These are phyloP conservation scores for Sutorius australiensis DNA, from an alignment of 768 basidiomycete genomes.

Conservation along the genomic window DNA sequence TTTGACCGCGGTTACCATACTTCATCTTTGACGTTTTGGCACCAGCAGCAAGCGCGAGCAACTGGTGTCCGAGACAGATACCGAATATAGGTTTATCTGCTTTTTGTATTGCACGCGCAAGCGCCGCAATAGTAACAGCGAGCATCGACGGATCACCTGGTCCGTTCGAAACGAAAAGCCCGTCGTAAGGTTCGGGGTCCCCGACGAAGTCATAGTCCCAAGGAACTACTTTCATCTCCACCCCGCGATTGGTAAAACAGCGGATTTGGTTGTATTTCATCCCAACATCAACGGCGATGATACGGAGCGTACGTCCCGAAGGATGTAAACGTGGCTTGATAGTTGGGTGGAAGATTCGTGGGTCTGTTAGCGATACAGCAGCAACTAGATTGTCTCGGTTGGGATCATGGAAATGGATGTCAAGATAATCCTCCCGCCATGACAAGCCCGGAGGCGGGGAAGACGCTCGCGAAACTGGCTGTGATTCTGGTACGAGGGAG, in stretches of 20 bases:
- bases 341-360: constrained; percentile 66
- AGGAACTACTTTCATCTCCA: constrained; percentile 95
- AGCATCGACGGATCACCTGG: constrained; percentile 94
- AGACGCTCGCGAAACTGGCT: constrained; percentile 44
- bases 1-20: constrained; percentile 98
- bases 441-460: constrained; percentile 49
- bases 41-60: constrained; percentile 91
- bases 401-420: constrained; percentile 82
- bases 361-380: constrained; percentile 68
- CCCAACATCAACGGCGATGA: constrained; percentile 94
- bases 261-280: constrained; percentile 99
- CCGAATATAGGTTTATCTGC: constrained; percentile 90
- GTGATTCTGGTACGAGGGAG: constrained; percentile 35
- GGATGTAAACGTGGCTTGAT: constrained; percentile 62
- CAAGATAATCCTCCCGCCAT: constrained; percentile 84
- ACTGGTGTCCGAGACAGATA: constrained; percentile 97
- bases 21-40: constrained; percentile 98
- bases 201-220: constrained; percentile 92
- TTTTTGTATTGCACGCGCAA: constrained; percentile 64
- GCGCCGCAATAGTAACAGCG: constrained; percentile 60
- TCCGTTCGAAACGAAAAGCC: constrained; percentile 95
- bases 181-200: constrained; percentile 83
- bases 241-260: constrained; percentile 88
- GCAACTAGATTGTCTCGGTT: constrained; percentile 90
- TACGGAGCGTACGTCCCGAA: constrained; percentile 73